Base-by-base conservation (phyloP, 495 filamentous ascomycete genomes). In the Lichina pygmaea region DNA sequence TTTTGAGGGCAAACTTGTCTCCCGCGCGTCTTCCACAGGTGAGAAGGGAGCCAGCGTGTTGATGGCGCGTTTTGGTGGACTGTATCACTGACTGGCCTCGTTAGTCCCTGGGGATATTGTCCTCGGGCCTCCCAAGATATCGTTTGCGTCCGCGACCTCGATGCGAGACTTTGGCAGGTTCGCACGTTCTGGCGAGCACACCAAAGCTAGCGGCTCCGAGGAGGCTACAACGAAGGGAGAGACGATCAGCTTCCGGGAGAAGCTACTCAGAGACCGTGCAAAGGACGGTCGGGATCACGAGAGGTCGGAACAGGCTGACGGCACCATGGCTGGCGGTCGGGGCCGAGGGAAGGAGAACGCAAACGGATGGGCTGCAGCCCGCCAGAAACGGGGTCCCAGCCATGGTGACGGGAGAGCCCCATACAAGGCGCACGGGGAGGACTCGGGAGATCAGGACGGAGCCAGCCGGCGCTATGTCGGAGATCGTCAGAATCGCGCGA, bases 81-180 rank as follows among this genome's bases (percentile, higher is more conserved):
- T 11, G 6, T 33, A 5, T 37, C 47, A 4, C 24, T 24, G 24
- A 24, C 24, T 24, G 24, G 24, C 24, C 24, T 24, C 24, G 1
- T 4, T 24, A 75, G 71, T 71, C 50, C 58, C 65, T 49, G 85
- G 89, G 54, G 81, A 93, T 47, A 84, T 92, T 46, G 67, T 92
- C 50, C 78, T 93, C 37, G 85, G 83, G 33, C 86, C 86, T 33
- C 84, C 86, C 2, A 84, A 85, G 51, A 82, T 72, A 30, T 73
- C 73, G 32, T 93, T 95, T 58, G 75, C 81, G 47, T 93, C 86
- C 8, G 76, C 82, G 12, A 82, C 80, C 41, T 60, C 68, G 33
- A 50, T 60, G 50, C 57, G 72, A 59, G 69, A 65, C 48, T 53
- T 64, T 46, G 61, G 60, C 48, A 64, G 72, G 13, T 41, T 32